Base-by-base conservation (phyloP, 2,329 filamentous ascomycete genomes). In the Aureobasidium melanogenum region DNA sequence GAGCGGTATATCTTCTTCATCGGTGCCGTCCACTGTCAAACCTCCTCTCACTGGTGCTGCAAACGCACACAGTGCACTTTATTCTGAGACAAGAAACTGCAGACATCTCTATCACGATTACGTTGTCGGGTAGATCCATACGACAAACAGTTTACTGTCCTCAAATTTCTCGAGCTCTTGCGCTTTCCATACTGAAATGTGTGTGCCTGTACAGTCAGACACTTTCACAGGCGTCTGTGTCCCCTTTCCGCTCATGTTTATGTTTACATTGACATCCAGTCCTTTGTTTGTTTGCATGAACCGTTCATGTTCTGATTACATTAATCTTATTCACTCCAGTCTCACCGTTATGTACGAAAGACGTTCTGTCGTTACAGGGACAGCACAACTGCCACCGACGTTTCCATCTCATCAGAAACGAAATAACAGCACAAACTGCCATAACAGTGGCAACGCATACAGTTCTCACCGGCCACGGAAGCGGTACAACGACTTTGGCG, bases 1-100 rank as follows among this genome's bases (percentile, higher is more conserved):
- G 34, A 59, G 56, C 56, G 56, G 44, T 59, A 48, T 59, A 50
- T 39, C 56, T 24, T 59, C 56, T 50, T 30, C 7, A 50, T 50
- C 44, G 56, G 38, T 59, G 32, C 56, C 32, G 34, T 32, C 32
- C 32, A 24, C 56, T 58, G 44, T 1, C 44, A 50, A 50, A 59
- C 19, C 22, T 19, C 43, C 44, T 30, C 22, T 14, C 34, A 46
- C 56, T 39, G 56, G 50, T 8, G 56, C 26, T 50, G 44, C 9
- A 48, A 59, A 48, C 56, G 56, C 22, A 50, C 15, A 48, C 56
- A 50, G 44, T 59, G 19, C 43, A 59, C 56, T 44, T 50, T 59
- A 50, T 48, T 50, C 44, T 39, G 15, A 59, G 56, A 59, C 44
- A 59, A 22, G 24, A 50, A 47, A 58, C 54, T 34, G 54, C 43